Percentiles rank a stretch among this genome's conserved stretches.
phyloP scores from a whole-genome alignment of 352 stramenopile species.

The Stephanocyclus meneghinianus region DNA sequence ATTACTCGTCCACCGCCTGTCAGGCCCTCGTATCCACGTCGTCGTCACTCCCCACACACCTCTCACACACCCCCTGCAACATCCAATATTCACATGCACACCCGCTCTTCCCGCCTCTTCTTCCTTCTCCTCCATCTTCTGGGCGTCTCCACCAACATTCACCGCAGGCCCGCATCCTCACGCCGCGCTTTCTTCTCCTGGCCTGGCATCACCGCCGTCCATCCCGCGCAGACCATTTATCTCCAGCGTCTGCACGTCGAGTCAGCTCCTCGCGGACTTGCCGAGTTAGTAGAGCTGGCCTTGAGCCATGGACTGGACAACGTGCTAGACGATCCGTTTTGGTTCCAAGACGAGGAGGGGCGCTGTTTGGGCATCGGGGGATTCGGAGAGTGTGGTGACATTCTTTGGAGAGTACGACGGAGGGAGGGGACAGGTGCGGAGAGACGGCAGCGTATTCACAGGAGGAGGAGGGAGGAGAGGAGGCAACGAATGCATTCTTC shows the following conservation, averaged over 20 bases:
- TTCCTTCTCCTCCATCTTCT: conserved; percentile 70
- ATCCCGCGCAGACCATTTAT: conserved; percentile 54
- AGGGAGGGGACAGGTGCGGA: conserved; percentile 16
- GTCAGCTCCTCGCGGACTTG: conserved; percentile 13
- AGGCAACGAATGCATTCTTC: background rate
- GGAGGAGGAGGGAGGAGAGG: conserved; percentile 13
- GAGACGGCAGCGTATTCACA: conserved; percentile 8
- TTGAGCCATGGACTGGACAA: conserved; percentile 2
- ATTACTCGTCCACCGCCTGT: background rate
- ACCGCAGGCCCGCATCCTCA: background rate
- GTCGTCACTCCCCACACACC: background rate
- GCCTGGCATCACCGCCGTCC: conserved; percentile 56
- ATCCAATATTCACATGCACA: conserved; percentile 31
- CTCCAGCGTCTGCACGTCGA: conserved; percentile 51
- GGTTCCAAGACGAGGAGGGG: conserved; percentile 68
- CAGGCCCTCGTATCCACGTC: background rate
- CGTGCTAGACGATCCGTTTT: conserved; percentile 53
- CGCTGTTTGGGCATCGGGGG: conserved; percentile 60
- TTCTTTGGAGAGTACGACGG: conserved; percentile 64
- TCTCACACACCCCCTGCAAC: background rate
- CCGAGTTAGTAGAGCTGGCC: conserved; percentile 17
- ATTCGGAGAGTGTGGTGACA: conserved; percentile 75
- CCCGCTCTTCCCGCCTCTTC: conserved; percentile 68
- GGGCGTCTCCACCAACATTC: conserved; percentile 61
- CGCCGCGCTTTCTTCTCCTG: conserved; percentile 17